Evolutionary conservation across 1,284 basidiomycete species (phyloP).

Genomic region (Sanghuangporus baumii): DNA sequence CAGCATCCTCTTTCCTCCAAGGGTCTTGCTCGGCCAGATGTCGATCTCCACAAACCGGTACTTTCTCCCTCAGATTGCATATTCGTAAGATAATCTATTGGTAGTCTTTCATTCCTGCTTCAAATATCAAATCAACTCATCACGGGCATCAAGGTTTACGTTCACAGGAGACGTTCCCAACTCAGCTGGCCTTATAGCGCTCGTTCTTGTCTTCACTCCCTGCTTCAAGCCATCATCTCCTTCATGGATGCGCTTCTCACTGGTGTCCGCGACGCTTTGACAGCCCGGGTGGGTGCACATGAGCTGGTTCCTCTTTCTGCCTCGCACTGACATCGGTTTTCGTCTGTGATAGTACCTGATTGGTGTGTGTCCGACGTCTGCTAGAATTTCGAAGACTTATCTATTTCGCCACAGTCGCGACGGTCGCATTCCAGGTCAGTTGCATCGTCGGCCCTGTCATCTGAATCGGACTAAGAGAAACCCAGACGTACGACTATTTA

Average conservation of each 20-base stretch:
- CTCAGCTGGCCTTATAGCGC: background rate
- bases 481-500: background rate
- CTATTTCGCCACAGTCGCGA: background rate
- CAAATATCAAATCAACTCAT: background rate
- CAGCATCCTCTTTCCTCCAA: too few relatives aligned
- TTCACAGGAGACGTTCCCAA: too few relatives aligned
- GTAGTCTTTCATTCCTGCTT: background rate
- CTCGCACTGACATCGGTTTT: background rate
- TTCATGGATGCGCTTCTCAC: background rate
- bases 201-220: background rate
- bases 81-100: background rate
- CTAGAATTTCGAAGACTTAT: background rate
- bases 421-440: background rate
- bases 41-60: too few relatives aligned
- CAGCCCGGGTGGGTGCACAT: background rate
- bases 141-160: too few relatives aligned
- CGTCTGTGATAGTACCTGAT: background rate
- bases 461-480: background rate
- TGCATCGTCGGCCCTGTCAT: background rate
- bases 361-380: background rate
- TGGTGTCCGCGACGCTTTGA: background rate
- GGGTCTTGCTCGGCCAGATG: too few relatives aligned
- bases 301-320: background rate
- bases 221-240: background rate
- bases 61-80: too few relatives aligned